Conservation (phyloP, 106 monocot species). For the Allium sativum region DNA sequence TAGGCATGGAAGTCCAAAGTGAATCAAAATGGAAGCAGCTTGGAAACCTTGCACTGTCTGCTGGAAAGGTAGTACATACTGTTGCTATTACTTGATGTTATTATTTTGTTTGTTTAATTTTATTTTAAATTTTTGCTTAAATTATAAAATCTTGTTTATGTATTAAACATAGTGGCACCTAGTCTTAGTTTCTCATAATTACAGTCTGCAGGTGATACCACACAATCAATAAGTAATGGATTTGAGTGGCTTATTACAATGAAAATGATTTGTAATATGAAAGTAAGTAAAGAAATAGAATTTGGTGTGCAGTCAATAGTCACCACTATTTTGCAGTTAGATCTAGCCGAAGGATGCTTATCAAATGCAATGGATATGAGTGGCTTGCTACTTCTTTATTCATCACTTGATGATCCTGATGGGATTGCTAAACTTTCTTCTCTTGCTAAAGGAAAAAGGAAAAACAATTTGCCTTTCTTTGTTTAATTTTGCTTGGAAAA, state of each 20-base stretch:
- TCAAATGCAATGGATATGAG: constrained; percentile 80
- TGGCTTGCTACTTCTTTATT: constrained; percentile 80
- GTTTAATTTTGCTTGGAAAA: constrained; percentile 82
- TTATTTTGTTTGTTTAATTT: neutral
- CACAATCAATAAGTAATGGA: no score
- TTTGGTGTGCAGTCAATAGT: no score
- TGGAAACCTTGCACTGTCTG: constrained; percentile 82
- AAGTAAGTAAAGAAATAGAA: neutral
- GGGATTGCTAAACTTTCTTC: constrained; percentile 75
- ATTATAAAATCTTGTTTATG: no score
- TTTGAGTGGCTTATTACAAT: no score
- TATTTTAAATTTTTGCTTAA: neutral
- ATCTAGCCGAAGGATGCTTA: constrained; percentile 81
- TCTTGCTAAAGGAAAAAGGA: constrained; percentile 80
- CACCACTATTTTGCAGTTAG: constrained; percentile 79
- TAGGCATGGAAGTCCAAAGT: constrained; percentile 74
- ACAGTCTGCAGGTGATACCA: no score
- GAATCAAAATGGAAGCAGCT: constrained; percentile 97
- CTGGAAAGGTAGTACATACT: constrained; percentile 50
- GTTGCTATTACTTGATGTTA: neutral
- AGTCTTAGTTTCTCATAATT: no score
- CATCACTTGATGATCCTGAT: constrained; percentile 74
- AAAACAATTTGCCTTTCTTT: constrained; percentile 95
- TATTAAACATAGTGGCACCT: no score
- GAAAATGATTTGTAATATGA: neutral